Base-by-base conservation (phyloP, 805 yeast species). In the Pichia exigua region DNA sequence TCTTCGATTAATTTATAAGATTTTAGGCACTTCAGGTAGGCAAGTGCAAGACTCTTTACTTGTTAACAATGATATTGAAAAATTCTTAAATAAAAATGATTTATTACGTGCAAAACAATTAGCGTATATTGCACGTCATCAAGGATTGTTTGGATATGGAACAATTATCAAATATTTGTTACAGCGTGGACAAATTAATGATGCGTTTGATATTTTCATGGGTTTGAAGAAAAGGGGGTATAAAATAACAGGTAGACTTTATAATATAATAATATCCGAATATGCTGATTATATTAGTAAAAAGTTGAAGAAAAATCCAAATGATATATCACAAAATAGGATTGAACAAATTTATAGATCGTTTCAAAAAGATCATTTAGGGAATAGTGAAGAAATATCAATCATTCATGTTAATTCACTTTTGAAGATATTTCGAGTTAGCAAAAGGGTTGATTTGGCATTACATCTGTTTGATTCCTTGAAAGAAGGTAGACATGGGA, bases 201-300 rank as follows among this genome's bases (percentile, higher is more conserved):
- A 70, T 9, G 85, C 85, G 0, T 50, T 83, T 26, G 77, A 77
- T 42, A 57, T 78, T 20, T 73, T 74, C 53, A 73, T 74, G 47
- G 74, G 77, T 66, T 69, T 87, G 47, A 82, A 80, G 57, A 84
- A 82, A 61, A 77, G 87, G 82, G 77, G 76, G 1, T 73, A 81
- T 13, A 74, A 76, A 2, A 68, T 74, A 6, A 78, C 82, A 57
- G 76, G 78, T 26, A 70, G 73, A 32, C 68, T 79, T 2, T 61
- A 73, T 46, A 77, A 78, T 8, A 72, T 77, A 6, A 48, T 79
- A 10, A 74, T 79, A 47, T 65, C 71, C 40, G 80, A 78, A 0
- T 67, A 75, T 51, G 69, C 79, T 10, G 59, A 57, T 48, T 47
- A 52, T 8, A 42, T 48, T 22, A 27, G 46, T 6, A 55, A 50